Percentiles rank a stretch among this genome's conserved stretches.
Evolutionary conservation across 2,329 filamentous ascomycete species (phyloP).

Genomic region (Emericellopsis cladophorae): DNA sequence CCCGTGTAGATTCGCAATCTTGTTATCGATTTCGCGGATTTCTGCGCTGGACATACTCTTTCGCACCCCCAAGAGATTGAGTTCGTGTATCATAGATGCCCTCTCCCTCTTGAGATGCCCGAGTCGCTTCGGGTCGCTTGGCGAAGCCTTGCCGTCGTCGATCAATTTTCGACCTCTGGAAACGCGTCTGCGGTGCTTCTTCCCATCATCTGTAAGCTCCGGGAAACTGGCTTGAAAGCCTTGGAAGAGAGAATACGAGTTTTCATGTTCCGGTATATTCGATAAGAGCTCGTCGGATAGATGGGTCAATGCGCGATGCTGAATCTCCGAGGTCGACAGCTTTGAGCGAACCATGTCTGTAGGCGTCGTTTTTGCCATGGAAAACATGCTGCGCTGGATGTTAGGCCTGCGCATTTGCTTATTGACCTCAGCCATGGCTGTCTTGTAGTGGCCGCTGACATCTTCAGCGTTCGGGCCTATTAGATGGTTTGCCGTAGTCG

Average conservation of each 20-base stretch:
- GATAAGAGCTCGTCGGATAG: slow-evolving; percentile 80
- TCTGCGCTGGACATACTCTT: slow-evolving; percentile 98
- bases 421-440: slow-evolving; percentile 78
- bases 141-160: slow-evolving; percentile 41
- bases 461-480: slow-evolving; percentile 51
- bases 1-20: slow-evolving; percentile 81
- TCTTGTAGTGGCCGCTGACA: slow-evolving; percentile 61
- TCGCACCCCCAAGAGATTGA: slow-evolving; percentile 82
- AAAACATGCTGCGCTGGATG: slow-evolving; percentile 82
- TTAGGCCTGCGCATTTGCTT: slow-evolving; percentile 75
- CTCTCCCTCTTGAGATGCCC: slow-evolving; percentile 70
- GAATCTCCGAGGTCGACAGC: slow-evolving; percentile 83
- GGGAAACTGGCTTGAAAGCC: slow-evolving; percentile 89
- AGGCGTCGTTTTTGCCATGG: slow-evolving; percentile 82
- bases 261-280: slow-evolving; percentile 79
- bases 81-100: slow-evolving; percentile 63
- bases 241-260: slow-evolving; percentile 86
- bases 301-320: slow-evolving; percentile 80
- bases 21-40: slow-evolving; percentile 92
- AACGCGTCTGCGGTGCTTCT: slow-evolving; percentile 56
- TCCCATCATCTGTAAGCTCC: slow-evolving; percentile 53
- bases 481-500: slow-evolving; percentile 81
- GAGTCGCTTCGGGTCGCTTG: slow-evolving; percentile 44
- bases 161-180: slow-evolving; percentile 69
- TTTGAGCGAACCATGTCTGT: slow-evolving; percentile 86